phyloP scores from a whole-genome alignment of 805 yeast genomes.

The Martiniozyma abietophila region DNA sequence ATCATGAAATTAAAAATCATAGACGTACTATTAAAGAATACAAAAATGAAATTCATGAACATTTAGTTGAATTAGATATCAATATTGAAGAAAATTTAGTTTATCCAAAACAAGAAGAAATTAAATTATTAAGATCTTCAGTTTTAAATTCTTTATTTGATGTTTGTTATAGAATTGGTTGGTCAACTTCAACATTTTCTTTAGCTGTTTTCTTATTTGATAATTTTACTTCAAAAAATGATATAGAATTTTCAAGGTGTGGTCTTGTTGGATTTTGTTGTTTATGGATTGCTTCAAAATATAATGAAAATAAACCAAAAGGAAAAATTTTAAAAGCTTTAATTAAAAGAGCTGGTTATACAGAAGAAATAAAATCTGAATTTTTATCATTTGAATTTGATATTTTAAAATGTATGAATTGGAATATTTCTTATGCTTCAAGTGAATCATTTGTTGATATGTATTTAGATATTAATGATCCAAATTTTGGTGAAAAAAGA shows the following conservation, averaged over 20 bases:
- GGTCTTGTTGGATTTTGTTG: slow-evolving; percentile 35
- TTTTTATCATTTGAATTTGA: slow-evolving; percentile 63
- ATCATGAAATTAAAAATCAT: too few relatives aligned
- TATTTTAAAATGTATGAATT: slow-evolving; percentile 50
- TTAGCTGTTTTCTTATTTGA: slow-evolving; percentile 31
- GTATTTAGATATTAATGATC: slow-evolving; percentile 28
- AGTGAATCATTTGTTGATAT: slow-evolving; percentile 57
- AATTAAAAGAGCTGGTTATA: slow-evolving; percentile 24
- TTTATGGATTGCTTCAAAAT: slow-evolving; percentile 38
- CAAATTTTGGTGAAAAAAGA: slow-evolving; percentile 38
- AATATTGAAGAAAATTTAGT: too few relatives aligned
- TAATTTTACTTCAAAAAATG: slow-evolving; percentile 28
- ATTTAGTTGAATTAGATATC: too few relatives aligned
- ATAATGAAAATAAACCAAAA: slow-evolving; percentile 43
- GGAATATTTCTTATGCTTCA: slow-evolving; percentile 57
- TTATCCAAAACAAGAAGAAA: slow-evolving; percentile 15
- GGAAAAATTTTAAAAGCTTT: slow-evolving; percentile 29
- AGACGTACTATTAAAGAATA: too few relatives aligned
- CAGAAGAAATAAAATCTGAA: slow-evolving; percentile 15
- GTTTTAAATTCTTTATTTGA: slow-evolving; percentile 26
- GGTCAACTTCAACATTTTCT: slow-evolving; percentile 29
- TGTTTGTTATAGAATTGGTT: slow-evolving; percentile 21
- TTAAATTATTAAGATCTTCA: slow-evolving; percentile 14
- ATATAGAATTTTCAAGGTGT: slow-evolving; percentile 28
- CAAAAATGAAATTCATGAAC: too few relatives aligned